Base-by-base conservation (phyloP, 768 basidiomycete genomes). In the Mycena sanguinolenta region DNA sequence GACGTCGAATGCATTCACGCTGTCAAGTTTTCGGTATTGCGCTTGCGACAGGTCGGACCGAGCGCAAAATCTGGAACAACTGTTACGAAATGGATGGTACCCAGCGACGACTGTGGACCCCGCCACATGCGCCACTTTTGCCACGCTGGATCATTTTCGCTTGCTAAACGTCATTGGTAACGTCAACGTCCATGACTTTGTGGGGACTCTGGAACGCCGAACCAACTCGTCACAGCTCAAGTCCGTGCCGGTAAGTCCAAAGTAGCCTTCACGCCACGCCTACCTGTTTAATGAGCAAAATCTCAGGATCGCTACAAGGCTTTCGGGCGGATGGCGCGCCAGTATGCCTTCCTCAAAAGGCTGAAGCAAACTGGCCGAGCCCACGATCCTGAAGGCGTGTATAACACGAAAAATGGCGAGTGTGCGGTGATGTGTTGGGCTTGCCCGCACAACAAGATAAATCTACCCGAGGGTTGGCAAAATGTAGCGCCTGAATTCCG, bases 401-500 rank as follows among this genome's bases (percentile, higher is more conserved):
- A 52, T 21, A 44, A 39, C 3, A 38, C 70, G 5, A 65, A 63
- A 46, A 59, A 27, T 12, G 60, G 70, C 6, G 70, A 66, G 21
- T 42, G 65, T 16, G 70, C 70, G 4, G 70, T 75, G 34, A 23
- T 46, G 27, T 76, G 75, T 32, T 74, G n/a, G n/a, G n/a, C n/a
- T n/a, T n/a, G n/a, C n/a, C n/a, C n/a, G n/a, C n/a, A n/a, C n/a
- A n/a, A n/a, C 69, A 58, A 73, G 75, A 53, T 67, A 36, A 76
- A 76, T 67, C 28, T 76, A 13, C 75, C 75, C 17, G 44, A 53
- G 10, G 62, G 69, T 49, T 75, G 74, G 73, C 28, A 17, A 59
- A 12, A 38, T 30, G n/a, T 55, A 9, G 8, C 53, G 30, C 25
- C 53, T 5, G 53, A 54, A 34, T 25, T 39, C 14, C 27, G 39